Percentiles rank a stretch among this genome's conserved stretches.
Evolutionary conservation across 768 basidiomycete genomes (phyloP).

Genomic region (Tephrocybe sp.): DNA sequence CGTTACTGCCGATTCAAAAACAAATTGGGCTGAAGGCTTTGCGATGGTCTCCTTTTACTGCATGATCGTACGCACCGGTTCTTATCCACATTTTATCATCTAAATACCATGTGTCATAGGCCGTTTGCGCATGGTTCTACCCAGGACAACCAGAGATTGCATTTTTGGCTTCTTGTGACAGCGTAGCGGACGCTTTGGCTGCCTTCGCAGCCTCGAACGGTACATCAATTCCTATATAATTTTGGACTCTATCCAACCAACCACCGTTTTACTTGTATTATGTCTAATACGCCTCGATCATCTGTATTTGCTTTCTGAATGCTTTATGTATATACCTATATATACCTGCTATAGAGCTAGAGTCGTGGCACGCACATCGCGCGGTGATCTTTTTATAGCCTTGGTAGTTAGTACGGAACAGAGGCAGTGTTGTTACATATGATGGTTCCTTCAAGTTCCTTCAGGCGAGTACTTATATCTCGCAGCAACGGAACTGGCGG

Average conservation of each 20-base stretch:
- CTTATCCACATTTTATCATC: neutral
- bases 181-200: slow-evolving; percentile 36
- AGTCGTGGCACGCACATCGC: too few species aligned
- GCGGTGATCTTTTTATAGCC: neutral
- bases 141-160: slow-evolving; percentile 51
- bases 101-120: slow-evolving; percentile 34
- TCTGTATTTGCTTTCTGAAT: neutral
- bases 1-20: slow-evolving; percentile 76
- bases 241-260: neutral
- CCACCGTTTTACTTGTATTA: neutral
- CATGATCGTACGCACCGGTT: slow-evolving; percentile 50
- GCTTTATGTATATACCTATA: too few species aligned
- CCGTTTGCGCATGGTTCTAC: slow-evolving; percentile 69
- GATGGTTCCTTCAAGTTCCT: slow-evolving; percentile 2
- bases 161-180: slow-evolving; percentile 40
- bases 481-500: neutral
- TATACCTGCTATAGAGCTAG: too few species aligned
- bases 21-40: slow-evolving; percentile 76
- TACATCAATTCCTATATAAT: too few species aligned
- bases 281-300: neutral
- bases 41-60: slow-evolving; percentile 67
- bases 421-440: neutral
- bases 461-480: slow-evolving; percentile 8
- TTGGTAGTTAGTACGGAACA: neutral
- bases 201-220: slow-evolving; percentile 6